Evolutionary conservation across 2,329 filamentous ascomycete genomes (phyloP), one percentile per base, ranked within the genome.

Genomic region (Colletotrichum trifolii): DNA sequence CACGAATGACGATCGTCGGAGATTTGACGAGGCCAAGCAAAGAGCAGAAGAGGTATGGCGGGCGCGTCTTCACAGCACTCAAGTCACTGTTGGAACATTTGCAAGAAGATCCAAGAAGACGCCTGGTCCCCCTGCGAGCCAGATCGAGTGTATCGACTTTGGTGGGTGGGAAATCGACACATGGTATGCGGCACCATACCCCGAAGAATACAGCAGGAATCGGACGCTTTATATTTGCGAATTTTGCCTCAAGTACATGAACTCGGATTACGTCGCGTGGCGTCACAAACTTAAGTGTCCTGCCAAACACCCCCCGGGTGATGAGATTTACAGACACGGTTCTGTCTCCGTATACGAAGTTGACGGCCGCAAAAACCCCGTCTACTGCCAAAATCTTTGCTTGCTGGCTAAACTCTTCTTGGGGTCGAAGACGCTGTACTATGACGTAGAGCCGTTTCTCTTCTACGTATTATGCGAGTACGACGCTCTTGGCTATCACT

Each of bases 241-340:
- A 77, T 99, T 98, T 77, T 99, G 96, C 76, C 84, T 99, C 66
- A 99, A 98, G 79, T 99, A 99, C 81, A 97, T 99, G 94, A 97
- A 96, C 77, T 98, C 96, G 15, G 95, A 97, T 76, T 98, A 97
- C 73, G 96, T 99, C 35, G 95, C 96, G 12, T 98, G 95, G 93
- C 88, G 96, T 57, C 96, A 99, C 79, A 98, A 98, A 81, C 87
- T 94, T 71, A 99, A 99, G 81, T 99, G 96, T 72, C 92, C 93
- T 6, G 94, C 94, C 40, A 98, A 98, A 76, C 94, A 98, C 73
- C 96, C 96, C 4, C 96, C 96, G 0, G 96, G 96, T 33, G 96
- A 99, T 73, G 96, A 99, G 75, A 98, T 99, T 54, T 99, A 99
- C 75, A 91, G 96, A 1, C 90, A 97, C 72, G 90, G 90, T 54